Percentiles rank a stretch among this genome's conserved stretches.
phyloP scores from a whole-genome alignment of 2,329 filamentous ascomycete genomes.

The Paraphoma chrysanthemicola region DNA sequence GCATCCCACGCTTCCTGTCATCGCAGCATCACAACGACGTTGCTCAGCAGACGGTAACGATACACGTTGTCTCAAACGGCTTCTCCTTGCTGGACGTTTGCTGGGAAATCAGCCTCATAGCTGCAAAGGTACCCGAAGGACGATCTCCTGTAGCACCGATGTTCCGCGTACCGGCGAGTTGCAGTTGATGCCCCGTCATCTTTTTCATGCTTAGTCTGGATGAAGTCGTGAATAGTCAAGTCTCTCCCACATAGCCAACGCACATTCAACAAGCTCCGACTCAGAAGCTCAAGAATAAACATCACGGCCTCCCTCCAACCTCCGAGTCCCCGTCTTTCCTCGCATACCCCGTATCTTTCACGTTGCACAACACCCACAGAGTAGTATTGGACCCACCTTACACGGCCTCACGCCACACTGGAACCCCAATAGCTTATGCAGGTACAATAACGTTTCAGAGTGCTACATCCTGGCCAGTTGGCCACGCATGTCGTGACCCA shows the following conservation, averaged over 20 bases:
- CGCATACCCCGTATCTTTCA: no score
- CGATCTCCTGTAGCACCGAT: neutral
- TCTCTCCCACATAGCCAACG: no score
- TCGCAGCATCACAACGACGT: neutral
- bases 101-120: neutral
- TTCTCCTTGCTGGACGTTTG: slow-evolving; percentile 6
- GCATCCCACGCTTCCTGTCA: neutral
- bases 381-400: slow-evolving; percentile 13
- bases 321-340: neutral
- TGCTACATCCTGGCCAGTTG: neutral
- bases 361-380: slow-evolving; percentile 10
- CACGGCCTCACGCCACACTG: neutral
- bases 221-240: no score
- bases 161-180: neutral
- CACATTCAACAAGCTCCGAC: neutral
- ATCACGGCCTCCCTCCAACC: neutral
- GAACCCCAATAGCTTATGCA: neutral
- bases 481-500: slow-evolving; percentile 4
- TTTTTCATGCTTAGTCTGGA: no score
- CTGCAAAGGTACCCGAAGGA: slow-evolving; percentile 3
- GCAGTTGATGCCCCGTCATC: neutral
- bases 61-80: neutral
- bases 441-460: slow-evolving; percentile 1
- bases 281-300: neutral
- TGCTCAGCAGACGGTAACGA: neutral